phyloP scores from a whole-genome alignment of 495 filamentous ascomycete genomes.

The Penicillium bialowiezense region DNA sequence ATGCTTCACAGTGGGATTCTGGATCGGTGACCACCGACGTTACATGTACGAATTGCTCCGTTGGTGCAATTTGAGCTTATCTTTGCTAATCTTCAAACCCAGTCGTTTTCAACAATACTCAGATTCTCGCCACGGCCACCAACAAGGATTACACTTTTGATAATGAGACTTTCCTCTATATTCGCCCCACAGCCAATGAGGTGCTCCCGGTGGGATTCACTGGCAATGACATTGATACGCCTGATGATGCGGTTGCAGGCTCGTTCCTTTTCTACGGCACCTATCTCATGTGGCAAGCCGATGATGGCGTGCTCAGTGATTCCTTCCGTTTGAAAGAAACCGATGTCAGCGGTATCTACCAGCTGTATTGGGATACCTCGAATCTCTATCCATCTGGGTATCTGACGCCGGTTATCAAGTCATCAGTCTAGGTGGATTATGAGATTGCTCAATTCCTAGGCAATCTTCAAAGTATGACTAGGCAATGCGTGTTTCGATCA shows the following conservation, averaged over 20 bases:
- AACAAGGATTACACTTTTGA: constrained; percentile 18
- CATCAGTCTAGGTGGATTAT: neutral
- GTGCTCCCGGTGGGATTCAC: constrained; percentile 23
- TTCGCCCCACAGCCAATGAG: constrained; percentile 14
- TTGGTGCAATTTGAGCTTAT: neutral
- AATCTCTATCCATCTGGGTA: constrained; percentile 16
- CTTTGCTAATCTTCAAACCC: neutral
- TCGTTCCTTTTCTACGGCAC: constrained; percentile 21
- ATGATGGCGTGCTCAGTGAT: constrained; percentile 9
- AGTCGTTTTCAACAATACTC: constrained; percentile 14
- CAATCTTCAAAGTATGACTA: neutral
- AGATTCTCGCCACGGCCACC: constrained; percentile 17
- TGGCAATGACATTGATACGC: constrained; percentile 9
- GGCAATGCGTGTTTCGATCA: neutral
- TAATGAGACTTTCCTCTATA: constrained; percentile 18
- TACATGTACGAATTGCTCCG: constrained; percentile 15
- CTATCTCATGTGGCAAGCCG: constrained; percentile 19
- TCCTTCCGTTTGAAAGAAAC: constrained; percentile 24
- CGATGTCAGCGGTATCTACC: constrained; percentile 16
- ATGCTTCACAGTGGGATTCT: constrained; percentile 19
- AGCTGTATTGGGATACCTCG: constrained; percentile 23
- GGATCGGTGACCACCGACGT: constrained; percentile 22
- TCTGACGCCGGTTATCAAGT: constrained; percentile 8
- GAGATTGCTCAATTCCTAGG: neutral
- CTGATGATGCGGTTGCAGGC: constrained; percentile 11